Base-by-base conservation (phyloP, 108 stramenopile species). In the Nannochloropsis granulata region DNA sequence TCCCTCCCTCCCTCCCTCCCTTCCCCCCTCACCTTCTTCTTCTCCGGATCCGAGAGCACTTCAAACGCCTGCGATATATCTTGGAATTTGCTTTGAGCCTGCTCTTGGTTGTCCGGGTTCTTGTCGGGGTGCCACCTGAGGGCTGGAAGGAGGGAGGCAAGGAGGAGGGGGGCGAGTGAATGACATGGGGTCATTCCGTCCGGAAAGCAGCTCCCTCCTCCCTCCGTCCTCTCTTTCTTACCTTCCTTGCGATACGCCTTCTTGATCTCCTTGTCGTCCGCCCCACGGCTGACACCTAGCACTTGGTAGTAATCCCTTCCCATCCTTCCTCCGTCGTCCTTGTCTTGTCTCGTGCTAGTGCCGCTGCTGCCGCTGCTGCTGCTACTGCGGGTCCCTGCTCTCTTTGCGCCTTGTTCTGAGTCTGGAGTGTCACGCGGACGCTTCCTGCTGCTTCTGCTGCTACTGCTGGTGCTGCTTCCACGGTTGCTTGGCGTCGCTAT, bases 51-150 rank as follows among this genome's bases (percentile, higher is more conserved):
- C 78, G 86, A 92, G 80, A 98, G 86, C 12, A 95, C 94, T 87
- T 95, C 94, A 91, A 96, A 96, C 34, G 95, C 95, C 43, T 94
- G 90, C 82, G 94, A 94, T 79, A 97, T 90, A 43, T 92, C 92
- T 84, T 93, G 16, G 46, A 89, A 85, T 25, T 78, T 87, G 25
- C 85, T 43, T n/a, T 79, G 45, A 13, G 89, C 89, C 34, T 81
- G 80, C 13, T 86, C 88, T 79, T 86, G 86, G 82, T 89, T 88
- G 43, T 82, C 84, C 25, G 88, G 87, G 44, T 90, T 90, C 84
- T 90, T 90, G 91, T 92, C 92, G 9, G 92, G 92, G 87, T 92
- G 92, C 88, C 89, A 91, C 82, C 89, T 90, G 86, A 91, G 88
- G 16, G 92, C 92, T 16, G 16, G 16, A 71, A 71, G 56, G 56